Percentiles rank a stretch among this genome's conserved stretches.
phyloP scores from a whole-genome alignment of 1,284 basidiomycete species.

The Ganoderma meredithae region DNA sequence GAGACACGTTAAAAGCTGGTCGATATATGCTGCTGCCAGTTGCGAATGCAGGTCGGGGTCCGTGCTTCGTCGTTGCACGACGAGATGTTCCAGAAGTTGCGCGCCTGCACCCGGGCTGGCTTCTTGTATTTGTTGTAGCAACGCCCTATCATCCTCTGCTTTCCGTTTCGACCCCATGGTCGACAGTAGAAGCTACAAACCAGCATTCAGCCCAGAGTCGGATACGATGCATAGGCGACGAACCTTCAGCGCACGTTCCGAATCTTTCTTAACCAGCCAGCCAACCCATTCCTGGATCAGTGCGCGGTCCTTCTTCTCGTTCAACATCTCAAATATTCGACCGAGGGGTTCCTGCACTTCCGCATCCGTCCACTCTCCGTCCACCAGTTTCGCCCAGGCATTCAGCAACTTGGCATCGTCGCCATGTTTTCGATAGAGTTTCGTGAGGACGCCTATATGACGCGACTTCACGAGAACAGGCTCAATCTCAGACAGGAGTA shows the following conservation, averaged over 20 bases:
- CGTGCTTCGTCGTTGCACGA: constrained; percentile 72
- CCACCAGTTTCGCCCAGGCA: constrained; percentile 75
- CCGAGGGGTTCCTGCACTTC: constrained; percentile 73
- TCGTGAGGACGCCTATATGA: constrained; percentile 71
- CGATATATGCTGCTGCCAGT: constrained; percentile 62
- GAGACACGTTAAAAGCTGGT: constrained; percentile 59
- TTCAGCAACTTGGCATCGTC: constrained; percentile 70
- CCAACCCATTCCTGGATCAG: constrained; percentile 79
- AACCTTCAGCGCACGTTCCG: constrained; percentile 78
- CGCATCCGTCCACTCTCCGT: constrained; percentile 72
- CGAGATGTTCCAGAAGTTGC: constrained; percentile 82
- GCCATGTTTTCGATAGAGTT: constrained; percentile 66
- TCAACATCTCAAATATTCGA: constrained; percentile 73
- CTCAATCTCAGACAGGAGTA: constrained; percentile 73
- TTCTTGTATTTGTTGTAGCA: constrained; percentile 63
- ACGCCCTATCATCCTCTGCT: constrained; percentile 62
- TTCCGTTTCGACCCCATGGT: constrained; percentile 57
- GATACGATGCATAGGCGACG: not conserved
- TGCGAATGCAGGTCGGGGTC: constrained; percentile 65
- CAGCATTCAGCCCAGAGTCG: not conserved
- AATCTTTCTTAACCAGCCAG: constrained; percentile 80
- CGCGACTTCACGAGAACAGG: constrained; percentile 58
- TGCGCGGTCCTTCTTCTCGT: constrained; percentile 62
- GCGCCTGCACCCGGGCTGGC: constrained; percentile 66
- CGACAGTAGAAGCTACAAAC: constrained; percentile 61